phyloP scores from a whole-genome alignment of 192 early-diverging fungal genomes.

The Coemansia sp. region DNA sequence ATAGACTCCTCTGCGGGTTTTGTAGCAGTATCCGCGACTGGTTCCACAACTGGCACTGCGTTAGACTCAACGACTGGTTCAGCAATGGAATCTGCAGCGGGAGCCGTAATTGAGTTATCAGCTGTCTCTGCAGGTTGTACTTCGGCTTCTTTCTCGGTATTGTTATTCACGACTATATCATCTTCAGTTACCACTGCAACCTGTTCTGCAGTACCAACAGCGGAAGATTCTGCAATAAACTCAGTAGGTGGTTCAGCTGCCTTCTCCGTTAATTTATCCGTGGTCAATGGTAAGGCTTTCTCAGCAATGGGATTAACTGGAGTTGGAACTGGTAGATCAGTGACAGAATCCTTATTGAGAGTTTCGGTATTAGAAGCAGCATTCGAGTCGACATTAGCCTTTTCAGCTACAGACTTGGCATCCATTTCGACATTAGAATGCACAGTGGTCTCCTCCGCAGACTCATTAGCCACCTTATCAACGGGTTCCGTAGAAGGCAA shows the following conservation, averaged over 20 bases:
- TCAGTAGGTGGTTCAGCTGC: neutral
- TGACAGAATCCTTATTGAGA: neutral
- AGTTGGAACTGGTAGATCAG: neutral
- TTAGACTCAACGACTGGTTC: no score
- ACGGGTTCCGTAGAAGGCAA: no score
- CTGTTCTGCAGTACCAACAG: neutral
- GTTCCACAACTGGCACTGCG: neutral
- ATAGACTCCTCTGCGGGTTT: neutral
- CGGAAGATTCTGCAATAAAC: neutral
- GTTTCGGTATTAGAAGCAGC: neutral
- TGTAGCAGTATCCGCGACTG: neutral
- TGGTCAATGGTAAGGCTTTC: neutral
- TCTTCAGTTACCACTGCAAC: neutral
- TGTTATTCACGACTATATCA: neutral
- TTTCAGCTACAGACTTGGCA: conserved; percentile 3
- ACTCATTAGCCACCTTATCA: no score
- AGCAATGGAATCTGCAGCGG: neutral
- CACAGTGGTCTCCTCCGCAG: neutral
- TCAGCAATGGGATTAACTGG: no score
- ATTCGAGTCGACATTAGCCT: neutral
- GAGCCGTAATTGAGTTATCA: neutral
- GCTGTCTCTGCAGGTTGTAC: neutral
- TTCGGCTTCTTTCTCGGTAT: neutral
- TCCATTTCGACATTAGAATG: conserved; percentile 8
- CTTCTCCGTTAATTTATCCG: neutral